Evolutionary conservation across 164 flowering plant genomes (phyloP).

Genomic region (Vitis amurensis): DNA sequence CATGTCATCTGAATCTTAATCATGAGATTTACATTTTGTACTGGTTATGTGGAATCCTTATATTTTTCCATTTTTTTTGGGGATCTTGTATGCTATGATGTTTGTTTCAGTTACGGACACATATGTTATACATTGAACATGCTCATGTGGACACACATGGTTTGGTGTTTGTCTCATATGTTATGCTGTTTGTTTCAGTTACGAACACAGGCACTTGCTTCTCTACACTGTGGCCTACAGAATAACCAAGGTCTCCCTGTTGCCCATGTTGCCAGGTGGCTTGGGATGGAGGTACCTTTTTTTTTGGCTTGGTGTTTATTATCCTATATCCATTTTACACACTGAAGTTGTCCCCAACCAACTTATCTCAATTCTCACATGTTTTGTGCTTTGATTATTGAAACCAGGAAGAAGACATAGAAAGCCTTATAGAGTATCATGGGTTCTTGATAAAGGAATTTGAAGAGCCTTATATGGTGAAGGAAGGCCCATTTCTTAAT

Average conservation of each 20-base stretch:
- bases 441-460: constrained; percentile 78
- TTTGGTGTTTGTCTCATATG: constrained; percentile 5
- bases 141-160: not conserved
- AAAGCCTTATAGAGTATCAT: constrained; percentile 69
- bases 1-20: not conserved
- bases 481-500: constrained; percentile 79
- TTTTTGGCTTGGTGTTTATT: not conserved
- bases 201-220: constrained; percentile 95
- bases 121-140: constrained; percentile 6
- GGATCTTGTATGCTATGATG: constrained; percentile 4
- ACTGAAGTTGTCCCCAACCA: no score
- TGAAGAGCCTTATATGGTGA: constrained; percentile 89
- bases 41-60: not conserved
- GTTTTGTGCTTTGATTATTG: constrained; percentile 7
- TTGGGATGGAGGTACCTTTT: constrained; percentile 82
- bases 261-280: constrained; percentile 67
- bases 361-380: constrained; percentile 1
- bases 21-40: not conserved
- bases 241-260: constrained; percentile 89
- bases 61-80: not conserved
- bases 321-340: not conserved
- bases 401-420: constrained; percentile 77
- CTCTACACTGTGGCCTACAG: constrained; percentile 82
- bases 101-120: constrained; percentile 79
- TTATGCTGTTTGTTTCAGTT: constrained; percentile 56